Base-by-base conservation (phyloP, 306 rosid species). In the Citrullus amarus region DNA sequence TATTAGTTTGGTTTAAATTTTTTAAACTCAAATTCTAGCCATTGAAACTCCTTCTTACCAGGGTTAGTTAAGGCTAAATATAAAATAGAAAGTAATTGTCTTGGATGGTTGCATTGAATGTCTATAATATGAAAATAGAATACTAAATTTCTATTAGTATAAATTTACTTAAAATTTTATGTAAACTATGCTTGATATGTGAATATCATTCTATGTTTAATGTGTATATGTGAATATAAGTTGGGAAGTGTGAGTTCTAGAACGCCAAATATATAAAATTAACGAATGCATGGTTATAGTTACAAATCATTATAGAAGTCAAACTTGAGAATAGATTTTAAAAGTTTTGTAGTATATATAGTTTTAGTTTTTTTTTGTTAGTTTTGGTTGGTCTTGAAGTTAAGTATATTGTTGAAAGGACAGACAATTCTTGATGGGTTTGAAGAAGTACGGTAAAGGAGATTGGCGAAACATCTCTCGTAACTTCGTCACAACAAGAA, bases 381-480 rank as follows among this genome's bases (percentile, higher is more conserved):
- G 13, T 44, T 44, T 44, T 43, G 10, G 17, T 51, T 60, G 38
- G 16, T 22, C 25, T 59, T 10, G 36, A 59, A 34, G 28, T 2
- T 62, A 0, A 58, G 9, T 17, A 54, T 20, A 34, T 57, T 61
- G 7, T 18, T 75, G 4, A 57, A 55, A 55, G 4, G 6, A 4
- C 13, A 77, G 80, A 9, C 44, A 44, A 28, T 77, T 77, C 66
- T 32, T 77, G 43, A 58, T 77, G 80, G 80, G 80, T 0, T 46
- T 77, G 28, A 77, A 77, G 22, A 77, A 77, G 25, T 58, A 55
- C 6, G 79, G 79, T 4, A 76, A 76, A 76, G 79, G 79, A n/a
- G 79, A 76, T 18, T 76, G 79, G 80, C 66, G 80, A 25, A 77
- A 77, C 43, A 77, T 77, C 22, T 20, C 80, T 20, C 80, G 71